Evolutionary conservation across 768 basidiomycete genomes (phyloP), one percentile per base, ranked within the genome.

Genomic region (Pisolithus albus): DNA sequence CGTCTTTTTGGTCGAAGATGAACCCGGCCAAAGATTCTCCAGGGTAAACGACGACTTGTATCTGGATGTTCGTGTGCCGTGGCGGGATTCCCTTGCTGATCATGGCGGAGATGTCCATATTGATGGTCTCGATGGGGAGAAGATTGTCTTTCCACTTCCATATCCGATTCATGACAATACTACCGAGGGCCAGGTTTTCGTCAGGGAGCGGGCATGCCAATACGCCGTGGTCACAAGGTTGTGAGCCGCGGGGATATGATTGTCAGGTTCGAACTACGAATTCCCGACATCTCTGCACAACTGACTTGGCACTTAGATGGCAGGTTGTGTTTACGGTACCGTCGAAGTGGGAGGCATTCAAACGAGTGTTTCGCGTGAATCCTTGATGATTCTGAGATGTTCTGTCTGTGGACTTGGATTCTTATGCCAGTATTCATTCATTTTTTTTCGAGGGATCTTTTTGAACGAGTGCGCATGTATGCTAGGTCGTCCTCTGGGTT

Each of bases 141-240:
- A 75, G 38, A 69, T 82, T 38, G 62, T 65, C 4, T 66, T 84
- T 40, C 63, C 68, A 34, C 74, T 86, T 50, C 80, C 83, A 51
- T 76, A 76, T 55, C 73, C 77, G 39, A 71, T 76, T 56, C 63
- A 69, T 47, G 76, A 78, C 56, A 73, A 73, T 58, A 68, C 66
- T 4, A 67, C 78, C 49, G 75, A 72, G 47, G 82, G 81, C 15
- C 72, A 75, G 52, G 64, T 74, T 40, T 68, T 74, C 38, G 68
- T 83, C 49, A 71, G 59, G 82, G 80, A 39, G 81, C 78, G 49
- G 85, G 85, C n/a, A 87, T 87, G 85, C 83, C 83, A 38, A 70
- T 82, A 42, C 68, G 78, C 51, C 72, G 77, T n/a, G 68, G 75
- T 28, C 75, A 79, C 9, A 68, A 71, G 58, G 68, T 78, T 9